Base-by-base conservation (phyloP, 1,284 basidiomycete species). In the Trichosporon inkin region DNA sequence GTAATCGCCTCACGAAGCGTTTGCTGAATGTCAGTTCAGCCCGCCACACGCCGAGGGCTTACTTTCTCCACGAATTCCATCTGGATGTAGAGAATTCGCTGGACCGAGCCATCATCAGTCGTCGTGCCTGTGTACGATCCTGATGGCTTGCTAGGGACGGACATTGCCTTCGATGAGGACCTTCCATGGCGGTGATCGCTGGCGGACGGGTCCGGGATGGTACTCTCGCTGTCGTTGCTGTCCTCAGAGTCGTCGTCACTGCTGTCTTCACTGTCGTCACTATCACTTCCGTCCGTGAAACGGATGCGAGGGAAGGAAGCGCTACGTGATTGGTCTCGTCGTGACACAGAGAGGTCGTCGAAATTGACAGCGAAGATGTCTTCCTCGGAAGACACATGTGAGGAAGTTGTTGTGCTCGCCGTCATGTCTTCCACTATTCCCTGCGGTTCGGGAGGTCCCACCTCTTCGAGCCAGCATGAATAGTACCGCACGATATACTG, bases 401-500 rank as follows among this genome's bases (percentile, higher is more conserved):
- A 57, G 6, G 60, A 54, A 10, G 53, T 54, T 6, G 53, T 58
- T 0, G 60, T 60, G 1, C 62, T 58, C 1, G 62, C 39, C 1
- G 52, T 57, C 35, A 47, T 54, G 44, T 60, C 67, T 14, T 57
- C 58, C 4, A 56, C 4, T 62, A 62, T 59, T 16, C 56, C 38
- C 6, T 58, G 61, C 24, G 28, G 4, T 24, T 68, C 65, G 2
- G 67, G 66, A 1, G 68, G 71, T 17, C 67, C 68, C 3, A 67
- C 68, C 41, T 73, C 71, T 56, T 79, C 78, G 14, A 78, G 66
- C 77, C 77, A 79, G 39, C 77, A 77, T 7, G 63, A 64, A 41
- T 70, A 73, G 58, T 94, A 97, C 41, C 93, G 85, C 17, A 96
- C 93, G 64, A 98, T 90, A 77, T 89, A 90, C 11, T 88, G 86